These are phyloP conservation scores for Populus hybrid DNA, from an alignment of 441 rosid species.

Conservation along the genomic window DNA sequence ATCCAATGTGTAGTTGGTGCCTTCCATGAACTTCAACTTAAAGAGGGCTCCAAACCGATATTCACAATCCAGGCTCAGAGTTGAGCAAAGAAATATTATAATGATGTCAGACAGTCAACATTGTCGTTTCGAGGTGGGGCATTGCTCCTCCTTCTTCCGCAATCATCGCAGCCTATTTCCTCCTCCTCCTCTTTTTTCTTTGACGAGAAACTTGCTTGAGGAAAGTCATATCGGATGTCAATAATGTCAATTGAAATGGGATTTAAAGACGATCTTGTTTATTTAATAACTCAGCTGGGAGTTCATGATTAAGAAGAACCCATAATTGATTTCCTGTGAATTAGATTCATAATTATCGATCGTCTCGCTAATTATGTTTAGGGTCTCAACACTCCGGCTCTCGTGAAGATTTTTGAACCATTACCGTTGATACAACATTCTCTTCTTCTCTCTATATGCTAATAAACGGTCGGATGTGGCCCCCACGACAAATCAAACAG, in stretches of 20 bases:
- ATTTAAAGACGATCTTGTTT: no score
- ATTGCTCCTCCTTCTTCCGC: constrained; percentile 9
- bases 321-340: no score
- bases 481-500: not conserved
- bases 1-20: not conserved
- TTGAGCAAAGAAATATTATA: not conserved
- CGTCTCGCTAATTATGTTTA: no score
- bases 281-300: no score
- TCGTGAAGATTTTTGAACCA: not conserved
- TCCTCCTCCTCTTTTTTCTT: not conserved
- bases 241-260: no score
- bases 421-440: not conserved
- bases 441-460: not conserved
- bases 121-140: constrained; percentile 18
- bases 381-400: no score
- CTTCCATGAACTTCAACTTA: not conserved
- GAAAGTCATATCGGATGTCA: no score
- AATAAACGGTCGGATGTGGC: not conserved
- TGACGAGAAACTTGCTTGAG: no score
- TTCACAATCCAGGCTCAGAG: not conserved
- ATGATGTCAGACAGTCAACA: constrained; percentile 13
- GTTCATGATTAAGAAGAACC: no score
- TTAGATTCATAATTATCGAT: no score
- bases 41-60: not conserved
- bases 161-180: constrained; percentile 29